phyloP scores from a whole-genome alignment of 768 basidiomycete species.

The Zangia roseola region DNA sequence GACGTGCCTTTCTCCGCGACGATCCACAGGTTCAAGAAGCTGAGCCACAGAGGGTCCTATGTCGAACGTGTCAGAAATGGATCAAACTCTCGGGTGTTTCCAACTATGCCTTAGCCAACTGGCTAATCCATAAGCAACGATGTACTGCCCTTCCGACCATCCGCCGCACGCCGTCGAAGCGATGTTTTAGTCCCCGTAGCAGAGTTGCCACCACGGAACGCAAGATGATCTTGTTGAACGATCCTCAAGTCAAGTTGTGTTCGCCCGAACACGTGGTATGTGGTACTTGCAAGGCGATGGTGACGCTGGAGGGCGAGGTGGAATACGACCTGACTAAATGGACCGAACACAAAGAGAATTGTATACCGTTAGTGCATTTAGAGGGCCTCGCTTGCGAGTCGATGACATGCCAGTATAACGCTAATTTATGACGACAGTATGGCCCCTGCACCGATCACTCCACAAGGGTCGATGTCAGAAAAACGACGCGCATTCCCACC shows the following conservation, averaged over 20 bases:
- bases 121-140: conserved; percentile 50
- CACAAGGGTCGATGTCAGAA: conserved; percentile 16
- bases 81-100: conserved; percentile 44
- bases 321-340: conserved; percentile 62
- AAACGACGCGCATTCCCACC: conserved; percentile 16
- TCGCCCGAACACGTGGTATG: conserved; percentile 49
- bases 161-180: conserved; percentile 16
- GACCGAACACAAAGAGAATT: conserved; percentile 59
- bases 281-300: conserved; percentile 43
- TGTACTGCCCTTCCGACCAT: conserved; percentile 36
- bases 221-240: conserved; percentile 61
- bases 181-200: conserved; percentile 46
- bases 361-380: conserved; percentile 37
- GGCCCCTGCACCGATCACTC: conserved; percentile 20
- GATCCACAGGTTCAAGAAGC: conserved; percentile 54
- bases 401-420: too few species aligned
- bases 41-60: conserved; percentile 51
- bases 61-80: conserved; percentile 64
- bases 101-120: conserved; percentile 48
- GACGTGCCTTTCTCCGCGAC: conserved; percentile 49
- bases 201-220: conserved; percentile 63
- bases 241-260: conserved; percentile 55
- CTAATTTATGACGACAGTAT: conserved; percentile 15
- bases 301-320: conserved; percentile 46
- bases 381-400: not conserved